These are phyloP conservation scores for Anisodus acutangulus DNA, from an alignment of 257 asterid species.

Conservation along the genomic window DNA sequence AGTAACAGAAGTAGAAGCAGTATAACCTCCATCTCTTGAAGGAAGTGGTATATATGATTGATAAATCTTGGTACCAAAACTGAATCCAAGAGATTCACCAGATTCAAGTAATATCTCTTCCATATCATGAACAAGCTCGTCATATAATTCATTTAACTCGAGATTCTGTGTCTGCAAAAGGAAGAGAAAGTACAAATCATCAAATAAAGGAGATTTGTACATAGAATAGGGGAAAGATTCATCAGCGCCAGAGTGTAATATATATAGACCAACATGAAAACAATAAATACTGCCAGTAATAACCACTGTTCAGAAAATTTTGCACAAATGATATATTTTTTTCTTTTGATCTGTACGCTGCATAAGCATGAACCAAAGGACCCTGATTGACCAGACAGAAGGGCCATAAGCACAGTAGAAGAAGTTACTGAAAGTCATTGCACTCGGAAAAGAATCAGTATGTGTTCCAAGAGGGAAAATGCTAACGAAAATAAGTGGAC, in stretches of 20 bases:
- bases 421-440: background rate
- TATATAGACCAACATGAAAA: background rate
- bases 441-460: background rate
- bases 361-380: background rate
- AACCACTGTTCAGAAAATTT: conserved; percentile 13
- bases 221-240: conserved; percentile 17
- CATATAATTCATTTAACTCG: conserved; percentile 64
- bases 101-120: conserved; percentile 91
- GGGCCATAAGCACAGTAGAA: background rate
- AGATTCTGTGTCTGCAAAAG: conserved; percentile 57
- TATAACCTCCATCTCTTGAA: conserved; percentile 87
- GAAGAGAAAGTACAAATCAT: background rate
- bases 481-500: background rate
- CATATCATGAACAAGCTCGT: conserved; percentile 91
- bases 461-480: conserved; percentile 1
- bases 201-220: background rate
- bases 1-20: conserved; percentile 87
- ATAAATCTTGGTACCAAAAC: conserved; percentile 47
- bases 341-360: background rate
- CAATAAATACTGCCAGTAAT: conserved; percentile 10
- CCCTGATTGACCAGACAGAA: background rate
- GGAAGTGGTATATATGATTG: conserved; percentile 57
- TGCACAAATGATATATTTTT: background rate
- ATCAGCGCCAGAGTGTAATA: background rate
- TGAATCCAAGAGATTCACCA: conserved; percentile 51